Percentiles rank a stretch among this genome's conserved stretches.
phyloP scores from a whole-genome alignment of 805 yeast genomes.

The Kockiozyma suomiensis region DNA sequence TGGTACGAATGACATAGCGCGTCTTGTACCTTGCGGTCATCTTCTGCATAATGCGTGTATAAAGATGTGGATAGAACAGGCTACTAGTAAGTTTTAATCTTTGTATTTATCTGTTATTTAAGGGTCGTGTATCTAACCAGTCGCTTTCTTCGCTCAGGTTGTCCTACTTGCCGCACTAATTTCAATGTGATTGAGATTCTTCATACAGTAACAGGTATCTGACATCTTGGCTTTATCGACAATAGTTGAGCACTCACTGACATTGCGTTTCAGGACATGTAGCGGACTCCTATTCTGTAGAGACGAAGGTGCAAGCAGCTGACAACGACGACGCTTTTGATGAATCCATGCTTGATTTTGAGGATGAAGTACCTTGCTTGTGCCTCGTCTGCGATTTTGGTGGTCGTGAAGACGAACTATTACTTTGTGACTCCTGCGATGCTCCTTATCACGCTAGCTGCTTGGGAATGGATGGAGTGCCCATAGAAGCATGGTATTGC shows the following conservation, averaged over 20 bases:
- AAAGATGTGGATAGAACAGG: conserved; percentile 57
- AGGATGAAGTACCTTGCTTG: conserved; percentile 31
- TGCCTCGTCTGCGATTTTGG: conserved; percentile 39
- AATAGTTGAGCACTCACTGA: conserved; percentile 17
- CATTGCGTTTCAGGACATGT: neutral
- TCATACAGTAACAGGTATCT: conserved; percentile 32
- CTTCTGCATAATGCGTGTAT: conserved; percentile 61
- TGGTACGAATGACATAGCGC: conserved; percentile 33
- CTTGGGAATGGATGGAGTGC: conserved; percentile 40
- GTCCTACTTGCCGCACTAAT: conserved; percentile 62
- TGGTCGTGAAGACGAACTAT: conserved; percentile 38
- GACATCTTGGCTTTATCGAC: neutral
- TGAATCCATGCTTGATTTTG: conserved; percentile 5
- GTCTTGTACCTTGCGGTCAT: conserved; percentile 53
- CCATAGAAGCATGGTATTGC: conserved; percentile 41
- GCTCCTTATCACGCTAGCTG: conserved; percentile 41
- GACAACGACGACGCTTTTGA: conserved; percentile 16
- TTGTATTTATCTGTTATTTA: too few species aligned
- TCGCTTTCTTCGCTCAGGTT: conserved; percentile 39
- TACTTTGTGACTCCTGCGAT: conserved; percentile 41
- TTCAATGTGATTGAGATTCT: conserved; percentile 47
- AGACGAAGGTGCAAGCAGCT: conserved; percentile 30
- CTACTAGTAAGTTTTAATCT: conserved; percentile 47
- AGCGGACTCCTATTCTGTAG: conserved; percentile 19
- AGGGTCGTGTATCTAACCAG: neutral